These are phyloP conservation scores for Coccomyxa subellipsoidea DNA, from an alignment of 163 green algal species.

Conservation along the genomic window DNA sequence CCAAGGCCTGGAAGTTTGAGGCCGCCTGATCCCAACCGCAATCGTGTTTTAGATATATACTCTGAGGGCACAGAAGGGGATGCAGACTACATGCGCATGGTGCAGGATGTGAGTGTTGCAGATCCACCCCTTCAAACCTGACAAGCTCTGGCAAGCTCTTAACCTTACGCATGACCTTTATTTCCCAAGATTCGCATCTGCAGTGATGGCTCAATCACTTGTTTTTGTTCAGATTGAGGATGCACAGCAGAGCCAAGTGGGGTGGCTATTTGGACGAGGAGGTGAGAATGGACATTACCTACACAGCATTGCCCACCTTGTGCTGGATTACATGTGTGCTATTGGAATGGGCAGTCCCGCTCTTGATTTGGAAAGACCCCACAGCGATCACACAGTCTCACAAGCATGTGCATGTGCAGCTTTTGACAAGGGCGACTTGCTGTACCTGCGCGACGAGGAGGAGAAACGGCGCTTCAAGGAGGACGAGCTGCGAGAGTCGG, in stretches of 20 bases:
- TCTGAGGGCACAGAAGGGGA: conserved; percentile 39
- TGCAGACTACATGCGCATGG: conserved; percentile 44
- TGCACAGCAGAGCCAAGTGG: conserved; percentile 41
- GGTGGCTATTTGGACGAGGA: conserved; percentile 45
- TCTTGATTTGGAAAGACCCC: no score
- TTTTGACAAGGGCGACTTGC: conserved; percentile 43
- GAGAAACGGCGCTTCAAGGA: conserved; percentile 40
- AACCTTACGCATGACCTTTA: neutral
- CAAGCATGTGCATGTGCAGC: conserved; percentile 17
- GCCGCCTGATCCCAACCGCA: conserved; percentile 40
- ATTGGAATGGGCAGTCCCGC: neutral
- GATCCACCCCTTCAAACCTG: neutral
- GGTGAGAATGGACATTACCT: conserved; percentile 13
- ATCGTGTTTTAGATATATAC: conserved; percentile 35
- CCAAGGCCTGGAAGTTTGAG: conserved; percentile 36
- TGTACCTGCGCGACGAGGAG: conserved; percentile 47
- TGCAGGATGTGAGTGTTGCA: conserved; percentile 39
- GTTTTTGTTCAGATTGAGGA: conserved; percentile 43
- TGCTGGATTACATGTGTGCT: neutral
- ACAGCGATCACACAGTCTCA: no score
- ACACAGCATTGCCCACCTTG: neutral
- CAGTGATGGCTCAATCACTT: no score
- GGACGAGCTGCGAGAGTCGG: conserved; percentile 38
- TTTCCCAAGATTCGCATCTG: no score
- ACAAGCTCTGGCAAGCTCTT: no score